Evolutionary conservation across 345 rosid species (phyloP).

Genomic region (Pugionium cornutum): DNA sequence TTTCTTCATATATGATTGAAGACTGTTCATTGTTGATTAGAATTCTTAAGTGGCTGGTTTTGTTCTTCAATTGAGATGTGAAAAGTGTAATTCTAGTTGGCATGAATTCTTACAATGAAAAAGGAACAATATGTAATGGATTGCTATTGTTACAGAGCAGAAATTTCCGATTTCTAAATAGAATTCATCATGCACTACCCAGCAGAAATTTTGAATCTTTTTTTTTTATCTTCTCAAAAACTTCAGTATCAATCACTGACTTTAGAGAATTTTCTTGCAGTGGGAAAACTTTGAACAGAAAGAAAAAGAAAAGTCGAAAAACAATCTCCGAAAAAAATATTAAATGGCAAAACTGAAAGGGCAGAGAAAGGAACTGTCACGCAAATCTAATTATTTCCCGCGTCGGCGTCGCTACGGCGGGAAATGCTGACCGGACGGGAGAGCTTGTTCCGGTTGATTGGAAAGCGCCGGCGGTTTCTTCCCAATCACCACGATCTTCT

Average conservation of each 20-base stretch:
- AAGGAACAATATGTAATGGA: no score
- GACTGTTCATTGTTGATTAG: slow-evolving; percentile 10
- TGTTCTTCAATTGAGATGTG: background rate
- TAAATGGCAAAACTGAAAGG: slow-evolving; percentile 20
- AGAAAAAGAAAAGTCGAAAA: background rate
- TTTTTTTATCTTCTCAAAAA: no score
- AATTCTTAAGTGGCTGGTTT: background rate
- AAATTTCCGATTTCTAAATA: no score
- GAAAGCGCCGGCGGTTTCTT: slow-evolving; percentile 70
- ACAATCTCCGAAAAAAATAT: background rate
- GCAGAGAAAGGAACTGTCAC: background rate
- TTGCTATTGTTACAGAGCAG: no score
- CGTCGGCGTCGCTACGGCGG: slow-evolving; percentile 23
- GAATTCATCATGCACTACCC: no score
- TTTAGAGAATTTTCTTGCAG: no score
- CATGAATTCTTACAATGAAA: no score
- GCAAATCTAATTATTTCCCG: slow-evolving; percentile 31
- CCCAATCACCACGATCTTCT: slow-evolving; percentile 58
- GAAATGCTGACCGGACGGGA: slow-evolving; percentile 71
- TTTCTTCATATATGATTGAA: background rate
- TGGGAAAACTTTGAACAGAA: no score
- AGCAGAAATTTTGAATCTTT: no score
- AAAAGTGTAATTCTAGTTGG: background rate
- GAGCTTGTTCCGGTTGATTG: slow-evolving; percentile 69
- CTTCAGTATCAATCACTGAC: no score